phyloP scores from a whole-genome alignment of 495 filamentous ascomycete species.

The Penicillium steckii region DNA sequence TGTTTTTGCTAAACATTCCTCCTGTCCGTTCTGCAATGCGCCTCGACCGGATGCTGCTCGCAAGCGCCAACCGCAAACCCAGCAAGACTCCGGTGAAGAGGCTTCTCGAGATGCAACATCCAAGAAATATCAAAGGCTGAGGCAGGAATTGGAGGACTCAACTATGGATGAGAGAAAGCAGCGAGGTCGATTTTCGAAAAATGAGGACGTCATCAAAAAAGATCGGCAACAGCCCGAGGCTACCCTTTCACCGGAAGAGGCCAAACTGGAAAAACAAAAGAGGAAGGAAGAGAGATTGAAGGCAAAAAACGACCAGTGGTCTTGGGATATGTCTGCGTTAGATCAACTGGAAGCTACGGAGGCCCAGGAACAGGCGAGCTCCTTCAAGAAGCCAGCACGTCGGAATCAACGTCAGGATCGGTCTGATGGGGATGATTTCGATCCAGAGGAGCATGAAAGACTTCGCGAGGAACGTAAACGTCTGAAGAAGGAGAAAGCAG shows the following conservation, averaged over 20 bases:
- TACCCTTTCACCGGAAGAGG: background rate
- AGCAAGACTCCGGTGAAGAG: background rate
- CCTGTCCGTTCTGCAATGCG: slow-evolving; percentile 33
- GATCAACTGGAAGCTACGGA: slow-evolving; percentile 19
- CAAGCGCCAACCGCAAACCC: background rate
- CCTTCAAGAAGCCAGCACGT: slow-evolving; percentile 24
- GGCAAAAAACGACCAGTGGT: slow-evolving; percentile 25
- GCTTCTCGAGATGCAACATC: slow-evolving; percentile 4
- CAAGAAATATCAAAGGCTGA: slow-evolving; percentile 23
- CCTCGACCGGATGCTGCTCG: slow-evolving; percentile 19
- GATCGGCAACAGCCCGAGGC: background rate
- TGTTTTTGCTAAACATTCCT: slow-evolving; percentile 22
- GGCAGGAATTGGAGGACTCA: slow-evolving; percentile 6
- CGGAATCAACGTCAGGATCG: slow-evolving; percentile 23
- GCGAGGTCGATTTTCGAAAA: no score
- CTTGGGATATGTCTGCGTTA: slow-evolving; percentile 37
- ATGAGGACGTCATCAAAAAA: background rate
- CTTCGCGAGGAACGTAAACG: slow-evolving; percentile 43
- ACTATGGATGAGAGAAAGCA: background rate
- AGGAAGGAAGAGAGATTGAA: slow-evolving; percentile 4
- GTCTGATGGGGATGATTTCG: slow-evolving; percentile 37
- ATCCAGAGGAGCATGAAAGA: slow-evolving; percentile 31
- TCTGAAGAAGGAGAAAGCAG: slow-evolving; percentile 44
- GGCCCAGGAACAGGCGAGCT: slow-evolving; percentile 8
- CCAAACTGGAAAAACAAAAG: slow-evolving; percentile 2